Evolutionary conservation across 352 stramenopile species (phyloP).

Genomic region (Blastocystis sp.): DNA sequence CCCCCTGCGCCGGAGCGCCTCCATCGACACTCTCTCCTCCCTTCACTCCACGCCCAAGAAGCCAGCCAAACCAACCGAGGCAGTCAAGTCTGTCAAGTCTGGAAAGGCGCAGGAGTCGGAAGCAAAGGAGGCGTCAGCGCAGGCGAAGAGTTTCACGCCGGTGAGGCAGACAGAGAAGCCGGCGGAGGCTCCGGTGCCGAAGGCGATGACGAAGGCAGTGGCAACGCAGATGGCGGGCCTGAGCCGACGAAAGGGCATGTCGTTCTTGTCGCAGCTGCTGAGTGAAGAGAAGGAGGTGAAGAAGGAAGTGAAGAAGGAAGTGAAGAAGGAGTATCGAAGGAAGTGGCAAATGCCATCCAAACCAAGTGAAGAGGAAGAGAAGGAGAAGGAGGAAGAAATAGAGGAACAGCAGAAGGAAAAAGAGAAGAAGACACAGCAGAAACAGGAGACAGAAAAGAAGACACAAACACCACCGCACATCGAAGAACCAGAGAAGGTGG

Average conservation of each 20-base stretch:
- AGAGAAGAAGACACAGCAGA: too few relatives aligned
- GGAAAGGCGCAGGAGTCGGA: background rate
- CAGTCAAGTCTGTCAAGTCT: background rate
- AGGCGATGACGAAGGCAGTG: background rate
- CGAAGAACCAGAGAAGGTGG: background rate
- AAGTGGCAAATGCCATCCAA: background rate
- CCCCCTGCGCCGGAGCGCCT: background rate
- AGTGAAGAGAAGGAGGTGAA: background rate
- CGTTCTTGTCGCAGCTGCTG: background rate
- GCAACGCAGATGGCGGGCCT: background rate
- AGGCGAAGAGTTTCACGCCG: background rate
- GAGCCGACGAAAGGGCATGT: background rate
- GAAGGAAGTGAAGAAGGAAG: too few relatives aligned
- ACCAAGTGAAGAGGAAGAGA: background rate
- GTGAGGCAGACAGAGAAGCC: background rate
- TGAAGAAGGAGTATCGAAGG: background rate
- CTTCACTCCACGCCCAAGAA: conserved; percentile 22
- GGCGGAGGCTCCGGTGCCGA: background rate
- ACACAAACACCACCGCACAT: background rate
- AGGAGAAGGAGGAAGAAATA: background rate
- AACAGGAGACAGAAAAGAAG: background rate
- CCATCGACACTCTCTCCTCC: background rate
- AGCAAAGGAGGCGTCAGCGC: background rate
- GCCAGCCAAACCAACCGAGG: background rate
- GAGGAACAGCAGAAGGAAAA: too few relatives aligned